A percentile compares a stretch with the other conserved stretches of the same genome.
phyloP scores from a whole-genome alignment of 176 grass and related monocot genomes.

The Hyparrhenia diplandra region DNA sequence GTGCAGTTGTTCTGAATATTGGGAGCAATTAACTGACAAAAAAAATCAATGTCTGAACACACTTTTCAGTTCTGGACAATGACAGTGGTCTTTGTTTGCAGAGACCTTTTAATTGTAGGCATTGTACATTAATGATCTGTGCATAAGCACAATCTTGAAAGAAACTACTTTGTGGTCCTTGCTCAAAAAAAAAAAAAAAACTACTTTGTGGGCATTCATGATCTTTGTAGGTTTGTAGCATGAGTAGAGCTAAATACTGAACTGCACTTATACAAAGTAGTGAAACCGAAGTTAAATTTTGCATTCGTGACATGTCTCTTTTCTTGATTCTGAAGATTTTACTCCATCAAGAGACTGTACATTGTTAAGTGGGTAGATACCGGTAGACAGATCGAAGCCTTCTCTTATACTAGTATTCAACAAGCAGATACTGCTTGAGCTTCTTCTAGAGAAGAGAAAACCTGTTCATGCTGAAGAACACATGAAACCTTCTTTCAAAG shows the following conservation, averaged over 20 bases:
- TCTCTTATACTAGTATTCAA: not conserved
- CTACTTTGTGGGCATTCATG: too few species aligned
- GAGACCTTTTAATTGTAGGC: not conserved
- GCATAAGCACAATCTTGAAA: too few species aligned
- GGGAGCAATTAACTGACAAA: not conserved
- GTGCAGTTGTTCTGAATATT: not conserved
- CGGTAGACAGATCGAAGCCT: not conserved
- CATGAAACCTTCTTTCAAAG: not conserved
- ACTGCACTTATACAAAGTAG: not conserved
- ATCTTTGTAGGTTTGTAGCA: too few species aligned
- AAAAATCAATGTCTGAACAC: too few species aligned
- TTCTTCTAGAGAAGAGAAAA: constrained; percentile 47
- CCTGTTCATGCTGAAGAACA: constrained; percentile 17
- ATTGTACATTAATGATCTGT: not conserved
- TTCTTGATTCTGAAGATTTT: constrained; percentile 32
- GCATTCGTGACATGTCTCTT: not conserved
- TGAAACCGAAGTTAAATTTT: not conserved
- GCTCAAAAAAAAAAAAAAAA: too few species aligned
- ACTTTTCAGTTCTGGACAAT: too few species aligned
- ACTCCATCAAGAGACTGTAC: constrained; percentile 33
- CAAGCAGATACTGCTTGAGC: constrained; percentile 39
- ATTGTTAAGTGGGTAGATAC: not conserved
- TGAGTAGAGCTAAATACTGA: not conserved
- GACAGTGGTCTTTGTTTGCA: not conserved
- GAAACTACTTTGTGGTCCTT: too few species aligned